phyloP scores from a whole-genome alignment of 768 basidiomycete genomes.

The Hericium coralloides region DNA sequence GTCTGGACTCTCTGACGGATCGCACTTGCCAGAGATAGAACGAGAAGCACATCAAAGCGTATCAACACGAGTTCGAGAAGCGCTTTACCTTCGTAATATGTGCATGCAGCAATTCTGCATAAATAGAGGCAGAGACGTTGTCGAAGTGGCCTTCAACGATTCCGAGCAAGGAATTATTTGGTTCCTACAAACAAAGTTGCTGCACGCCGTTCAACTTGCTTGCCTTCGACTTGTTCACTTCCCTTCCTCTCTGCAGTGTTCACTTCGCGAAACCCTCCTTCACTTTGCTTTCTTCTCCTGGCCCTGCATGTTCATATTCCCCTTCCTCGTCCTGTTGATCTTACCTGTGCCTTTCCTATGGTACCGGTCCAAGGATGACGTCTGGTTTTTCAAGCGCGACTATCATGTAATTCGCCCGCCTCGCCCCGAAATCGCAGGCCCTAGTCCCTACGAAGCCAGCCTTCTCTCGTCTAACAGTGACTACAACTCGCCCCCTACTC shows the following conservation, averaged over 20 bases:
- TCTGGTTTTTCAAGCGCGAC: background rate
- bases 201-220: background rate
- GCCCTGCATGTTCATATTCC: background rate
- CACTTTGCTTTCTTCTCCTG: background rate
- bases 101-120: too few species aligned
- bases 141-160: too few species aligned
- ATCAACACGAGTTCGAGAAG: too few species aligned
- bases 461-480: background rate
- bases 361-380: background rate
- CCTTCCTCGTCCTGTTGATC: background rate
- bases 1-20: too few species aligned
- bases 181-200: background rate
- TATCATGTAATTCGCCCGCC: background rate
- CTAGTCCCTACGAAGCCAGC: background rate
- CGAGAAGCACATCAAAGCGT: too few species aligned
- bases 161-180: background rate
- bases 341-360: background rate
- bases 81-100: too few species aligned
- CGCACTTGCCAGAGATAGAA: too few species aligned
- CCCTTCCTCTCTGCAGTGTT: background rate
- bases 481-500: background rate
- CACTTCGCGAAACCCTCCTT: background rate
- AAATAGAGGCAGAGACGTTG: too few species aligned
- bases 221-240: background rate
- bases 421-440: background rate